Evolutionary conservation across 805 yeast genomes (phyloP), one percentile per base, ranked within the genome.

Genomic region (Wickerhamomyces hampshirensis): DNA sequence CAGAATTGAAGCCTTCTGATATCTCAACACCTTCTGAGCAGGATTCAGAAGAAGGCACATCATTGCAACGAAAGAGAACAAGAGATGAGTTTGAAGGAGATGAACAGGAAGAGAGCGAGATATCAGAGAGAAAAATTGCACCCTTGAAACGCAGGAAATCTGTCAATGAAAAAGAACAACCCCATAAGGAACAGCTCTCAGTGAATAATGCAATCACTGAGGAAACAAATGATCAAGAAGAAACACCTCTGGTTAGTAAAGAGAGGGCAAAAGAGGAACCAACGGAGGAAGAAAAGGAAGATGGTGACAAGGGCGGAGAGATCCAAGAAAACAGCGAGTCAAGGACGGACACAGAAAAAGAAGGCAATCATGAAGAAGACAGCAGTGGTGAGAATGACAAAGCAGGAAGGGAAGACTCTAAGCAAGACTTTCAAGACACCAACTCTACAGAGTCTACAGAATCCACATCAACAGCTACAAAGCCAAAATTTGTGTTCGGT

Each of bases 401-500:
- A n/a, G 29, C 33, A 28, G 31, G n/a, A n/a, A n/a, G n/a, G n/a
- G n/a, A n/a, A n/a, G n/a, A n/a, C n/a, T n/a, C n/a, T n/a, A n/a
- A n/a, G n/a, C n/a, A n/a, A n/a, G n/a, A n/a, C n/a, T n/a, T n/a
- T n/a, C n/a, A 29, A 3, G 32, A 33, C 11, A 30, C 31, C 7
- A 36, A 32, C 33, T 38, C 35, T 14, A 36, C 12, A 6, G 34
- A 23, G 24, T 30, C 13, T 13, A 32, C 32, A 29, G 19, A 34
- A 21, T 26, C 18, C 8, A 17, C 21, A 30, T 13, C 24, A 21
- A 31, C 14, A n/a, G 36, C 30, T 10, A 33, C 33, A 5, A 42
- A 34, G 18, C 70, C 76, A 16, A 68, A 66, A 44, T 74, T 71
- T 54, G 77, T 74, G 1, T 77, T 77, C 62, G 84, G 83, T 8